phyloP scores from a whole-genome alignment of 805 yeast species.

The Metschnikowia kunwiensis region DNA sequence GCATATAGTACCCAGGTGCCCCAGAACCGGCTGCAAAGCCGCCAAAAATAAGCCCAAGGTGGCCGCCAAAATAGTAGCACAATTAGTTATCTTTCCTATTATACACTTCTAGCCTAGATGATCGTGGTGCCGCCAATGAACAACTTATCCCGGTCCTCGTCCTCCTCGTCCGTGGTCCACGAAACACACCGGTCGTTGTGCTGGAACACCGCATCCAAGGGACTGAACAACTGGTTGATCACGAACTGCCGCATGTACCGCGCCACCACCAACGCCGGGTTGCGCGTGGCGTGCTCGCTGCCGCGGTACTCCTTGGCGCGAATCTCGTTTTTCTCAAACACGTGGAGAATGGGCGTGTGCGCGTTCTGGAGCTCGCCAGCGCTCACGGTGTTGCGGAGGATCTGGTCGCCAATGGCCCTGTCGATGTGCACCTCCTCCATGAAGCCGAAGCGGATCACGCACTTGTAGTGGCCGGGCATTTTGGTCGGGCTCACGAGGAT shows the following conservation, averaged over 20 bases:
- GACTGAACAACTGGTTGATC: conserved; percentile 28
- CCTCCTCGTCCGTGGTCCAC: conserved; percentile 18
- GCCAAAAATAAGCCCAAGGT: too few species aligned
- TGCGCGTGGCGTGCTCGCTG: conserved; percentile 17
- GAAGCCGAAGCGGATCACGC: conserved; percentile 50
- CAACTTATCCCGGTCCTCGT: conserved; percentile 22
- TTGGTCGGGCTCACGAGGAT: conserved; percentile 39
- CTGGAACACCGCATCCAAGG: conserved; percentile 24
- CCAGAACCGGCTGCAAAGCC: too few species aligned
- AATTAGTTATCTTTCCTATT: background rate
- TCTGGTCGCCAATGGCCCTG: conserved; percentile 18
- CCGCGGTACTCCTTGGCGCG: conserved; percentile 22
- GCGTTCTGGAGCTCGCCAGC: conserved; percentile 12
- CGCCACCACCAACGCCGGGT: conserved; percentile 13
- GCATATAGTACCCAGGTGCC: too few species aligned
- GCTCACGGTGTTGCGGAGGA: conserved; percentile 23
- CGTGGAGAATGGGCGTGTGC: conserved; percentile 25
- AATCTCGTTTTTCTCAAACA: conserved; percentile 30
- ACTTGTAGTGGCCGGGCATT: conserved; percentile 46
- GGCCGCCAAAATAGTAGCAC: too few species aligned
- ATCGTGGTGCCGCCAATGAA: conserved; percentile 28
- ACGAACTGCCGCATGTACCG: conserved; percentile 19
- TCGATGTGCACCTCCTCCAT: conserved; percentile 36
- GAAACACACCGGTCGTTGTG: conserved; percentile 21
- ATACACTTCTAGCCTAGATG: conserved; percentile 13